Evolutionary conservation across 2,329 filamentous ascomycete species (phyloP).

Genomic region (Aspergillus melleus): DNA sequence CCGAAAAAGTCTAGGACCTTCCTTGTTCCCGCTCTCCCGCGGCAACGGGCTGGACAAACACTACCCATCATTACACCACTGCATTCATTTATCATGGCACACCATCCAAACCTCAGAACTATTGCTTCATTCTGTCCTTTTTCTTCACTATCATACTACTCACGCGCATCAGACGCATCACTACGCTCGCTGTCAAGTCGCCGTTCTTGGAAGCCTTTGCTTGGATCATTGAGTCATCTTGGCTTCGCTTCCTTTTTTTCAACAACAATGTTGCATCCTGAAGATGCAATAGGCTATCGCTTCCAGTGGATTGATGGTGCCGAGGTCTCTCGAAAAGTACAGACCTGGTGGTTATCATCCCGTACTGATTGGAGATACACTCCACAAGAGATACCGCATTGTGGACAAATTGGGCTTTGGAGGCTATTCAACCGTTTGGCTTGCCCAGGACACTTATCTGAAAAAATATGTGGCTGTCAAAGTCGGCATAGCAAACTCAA

Average conservation of each 20-base stretch:
- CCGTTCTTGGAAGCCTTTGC: background rate
- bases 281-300: background rate
- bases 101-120: background rate
- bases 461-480: background rate
- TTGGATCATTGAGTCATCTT: background rate
- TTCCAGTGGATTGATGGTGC: background rate
- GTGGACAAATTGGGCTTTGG: background rate
- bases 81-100: background rate
- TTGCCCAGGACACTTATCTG: background rate
- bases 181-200: background rate
- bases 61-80: background rate
- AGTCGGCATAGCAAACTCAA: background rate
- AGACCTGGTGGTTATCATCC: background rate
- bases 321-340: background rate
- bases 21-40: background rate
- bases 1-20: background rate
- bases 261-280: background rate
- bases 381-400: background rate
- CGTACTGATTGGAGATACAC: background rate
- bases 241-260: background rate
- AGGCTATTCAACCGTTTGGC: background rate
- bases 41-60: background rate
- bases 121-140: background rate
- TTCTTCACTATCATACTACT: background rate
- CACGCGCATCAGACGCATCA: background rate